Evolutionary conservation across 176 grass and related monocot genomes (phyloP).

Genomic region (Juncus inflexus): DNA sequence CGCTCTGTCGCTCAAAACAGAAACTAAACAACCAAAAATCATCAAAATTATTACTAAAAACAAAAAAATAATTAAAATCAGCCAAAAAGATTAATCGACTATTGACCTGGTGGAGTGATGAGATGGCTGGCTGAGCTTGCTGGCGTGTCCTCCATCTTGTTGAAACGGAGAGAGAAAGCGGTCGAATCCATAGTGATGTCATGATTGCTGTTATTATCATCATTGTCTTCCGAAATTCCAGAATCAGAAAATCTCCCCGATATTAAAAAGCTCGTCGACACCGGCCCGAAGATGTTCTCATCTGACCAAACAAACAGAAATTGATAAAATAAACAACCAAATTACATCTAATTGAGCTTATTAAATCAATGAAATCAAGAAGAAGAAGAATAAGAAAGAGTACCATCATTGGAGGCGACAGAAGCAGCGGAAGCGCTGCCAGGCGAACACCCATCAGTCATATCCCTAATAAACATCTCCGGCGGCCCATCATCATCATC

Average conservation of each 20-base stretch:
- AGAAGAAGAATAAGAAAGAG: background rate
- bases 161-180: slow-evolving; percentile 75
- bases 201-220: slow-evolving; percentile 40
- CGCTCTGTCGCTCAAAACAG: background rate
- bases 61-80: slow-evolving; percentile 16
- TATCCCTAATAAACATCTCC: slow-evolving; percentile 35
- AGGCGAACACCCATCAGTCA: slow-evolving; percentile 59
- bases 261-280: slow-evolving; percentile 80
- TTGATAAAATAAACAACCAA: no score
- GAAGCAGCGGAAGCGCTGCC: slow-evolving; percentile 62
- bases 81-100: slow-evolving; percentile 29
- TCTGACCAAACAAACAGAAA: slow-evolving; percentile 39
- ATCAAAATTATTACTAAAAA: no score
- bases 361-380: background rate
- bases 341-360: no score
- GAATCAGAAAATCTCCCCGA: slow-evolving; percentile 59
- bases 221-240: slow-evolving; percentile 71
- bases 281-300: slow-evolving; percentile 86
- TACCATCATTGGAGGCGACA: slow-evolving; percentile 67
- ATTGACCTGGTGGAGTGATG: slow-evolving; percentile 36
- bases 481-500: slow-evolving; percentile 27
- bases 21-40: no score
- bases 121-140: slow-evolving; percentile 53
- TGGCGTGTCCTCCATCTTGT: slow-evolving; percentile 57
- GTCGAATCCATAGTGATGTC: slow-evolving; percentile 87